Base-by-base conservation (phyloP, 176 grass and related monocot genomes). In the Thinopyrum elongatum region DNA sequence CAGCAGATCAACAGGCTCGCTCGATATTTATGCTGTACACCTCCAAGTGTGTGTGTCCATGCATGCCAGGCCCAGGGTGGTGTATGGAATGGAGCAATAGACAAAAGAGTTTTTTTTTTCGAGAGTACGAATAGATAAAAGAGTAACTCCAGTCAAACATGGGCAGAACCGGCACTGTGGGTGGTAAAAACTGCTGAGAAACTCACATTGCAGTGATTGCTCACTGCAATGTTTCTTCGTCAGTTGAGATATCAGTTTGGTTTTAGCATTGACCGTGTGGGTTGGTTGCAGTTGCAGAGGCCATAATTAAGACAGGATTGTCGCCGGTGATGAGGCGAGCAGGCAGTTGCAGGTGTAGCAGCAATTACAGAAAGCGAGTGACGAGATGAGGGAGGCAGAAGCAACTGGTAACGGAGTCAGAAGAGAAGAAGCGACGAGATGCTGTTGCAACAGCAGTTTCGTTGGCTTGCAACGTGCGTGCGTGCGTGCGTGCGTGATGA, bases 371-470 rank as follows among this genome's bases (percentile, higher is more conserved):
- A 58, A 8, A 77, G 77, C 8, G 10, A 14, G 11, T 26, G 34
- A 39, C 39, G 70, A 4, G 11, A 41, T 28, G 60, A 65, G 6
- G 4, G 16, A 21, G 30, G 36, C 36, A 38, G 7, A 38, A 2
- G 16, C 49, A 53, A 53, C 7, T 27, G 60, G 60, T 63, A 26
- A 26, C 49, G 16, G 49, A 53, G 49, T 53, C 17, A 63, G 60
- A 62, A 25, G 4, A 42, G 39, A 79, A 42, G 36, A 31, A 76
- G 19, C 72, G 47, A 35, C 63, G 68, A 79, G 55, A 65, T 42
- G 74, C 81, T 79, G 87, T 84, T 70, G 87, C 82, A 86, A 77
- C 78, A 82, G 63, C 79, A 79, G 84, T 79, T 90, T 72, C 79
- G 84, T 78, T 90, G 2, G 79, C 23, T 86, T 78, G 79, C 79